phyloP scores from a whole-genome alignment of 192 early-diverging fungal species.

The Coemansia sp. region DNA sequence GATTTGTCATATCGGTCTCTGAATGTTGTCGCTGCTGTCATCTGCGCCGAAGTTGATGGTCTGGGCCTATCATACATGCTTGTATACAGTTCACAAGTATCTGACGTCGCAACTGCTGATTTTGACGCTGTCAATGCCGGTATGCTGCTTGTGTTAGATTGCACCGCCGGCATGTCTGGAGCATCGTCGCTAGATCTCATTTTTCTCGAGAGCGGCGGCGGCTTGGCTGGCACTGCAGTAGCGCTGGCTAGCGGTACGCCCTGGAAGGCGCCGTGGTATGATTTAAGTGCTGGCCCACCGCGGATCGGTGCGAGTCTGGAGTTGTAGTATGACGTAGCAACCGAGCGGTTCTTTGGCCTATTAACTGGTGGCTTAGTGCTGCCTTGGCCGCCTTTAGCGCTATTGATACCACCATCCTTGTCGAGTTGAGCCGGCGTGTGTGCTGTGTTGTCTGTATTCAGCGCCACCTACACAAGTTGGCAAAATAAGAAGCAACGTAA shows the following conservation, averaged over 20 bases:
- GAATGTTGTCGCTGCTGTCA: background rate
- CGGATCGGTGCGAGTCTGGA: constrained; percentile 32
- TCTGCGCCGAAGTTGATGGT: constrained; percentile 13
- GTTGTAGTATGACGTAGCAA: constrained; percentile 34
- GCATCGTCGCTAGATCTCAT: background rate
- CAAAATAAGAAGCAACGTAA: constrained; percentile 2
- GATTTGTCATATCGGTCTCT: background rate
- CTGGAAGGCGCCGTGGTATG: constrained; percentile 33
- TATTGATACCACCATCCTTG: background rate
- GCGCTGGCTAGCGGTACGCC: constrained; percentile 30
- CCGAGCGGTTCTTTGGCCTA: background rate
- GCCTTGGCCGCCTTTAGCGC: background rate
- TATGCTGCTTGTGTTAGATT: background rate
- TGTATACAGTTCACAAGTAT: background rate
- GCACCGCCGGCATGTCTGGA: background rate
- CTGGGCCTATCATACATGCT: background rate
- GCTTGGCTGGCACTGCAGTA: background rate
- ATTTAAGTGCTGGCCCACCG: constrained; percentile 15
- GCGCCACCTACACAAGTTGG: constrained; percentile 28
- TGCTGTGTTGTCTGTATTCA: constrained; percentile 6
- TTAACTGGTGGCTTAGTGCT: constrained; percentile 4
- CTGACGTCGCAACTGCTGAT: background rate
- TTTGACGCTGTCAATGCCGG: background rate
- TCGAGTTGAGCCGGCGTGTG: background rate
- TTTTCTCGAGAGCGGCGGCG: background rate